A percentile compares a stretch with the other conserved stretches of the same genome.
Evolutionary conservation across 1,284 basidiomycete species (phyloP).

Genomic region (Pascua sp.): DNA sequence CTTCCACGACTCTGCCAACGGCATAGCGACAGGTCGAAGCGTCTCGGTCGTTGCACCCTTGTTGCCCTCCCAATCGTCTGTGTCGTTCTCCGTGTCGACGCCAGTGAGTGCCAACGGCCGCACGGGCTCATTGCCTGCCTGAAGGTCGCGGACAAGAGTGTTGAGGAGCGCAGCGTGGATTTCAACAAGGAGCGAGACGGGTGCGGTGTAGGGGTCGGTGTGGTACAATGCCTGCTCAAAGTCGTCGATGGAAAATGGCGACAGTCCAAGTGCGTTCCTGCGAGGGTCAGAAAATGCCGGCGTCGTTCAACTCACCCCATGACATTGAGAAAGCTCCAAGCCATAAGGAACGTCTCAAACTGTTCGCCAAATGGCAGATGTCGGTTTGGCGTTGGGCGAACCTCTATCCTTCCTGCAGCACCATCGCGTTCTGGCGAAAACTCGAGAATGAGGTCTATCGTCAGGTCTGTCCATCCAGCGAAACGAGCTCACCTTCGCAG

Average conservation of each 20-base stretch:
- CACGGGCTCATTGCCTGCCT: conserved; percentile 29
- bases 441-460: conserved; percentile 70
- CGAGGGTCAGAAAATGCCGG: too few relatives aligned
- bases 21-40: conserved; percentile 34
- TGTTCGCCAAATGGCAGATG: conserved; percentile 71
- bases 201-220: conserved; percentile 59
- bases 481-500: conserved; percentile 51
- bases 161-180: conserved; percentile 86
- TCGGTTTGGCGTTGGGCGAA: conserved; percentile 62
- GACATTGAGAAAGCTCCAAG: conserved; percentile 88
- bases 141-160: conserved; percentile 70
- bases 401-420: conserved; percentile 43
- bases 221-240: conserved; percentile 85
- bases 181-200: conserved; percentile 76
- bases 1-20: conserved; percentile 32
- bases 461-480: conserved; percentile 15
- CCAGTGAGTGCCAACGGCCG: conserved; percentile 32
- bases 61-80: conserved; percentile 46
- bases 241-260: conserved; percentile 90
- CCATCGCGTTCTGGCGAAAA: conserved; percentile 65
- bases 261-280: conserved; percentile 76
- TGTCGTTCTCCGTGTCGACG: conserved; percentile 32
- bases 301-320: conserved; percentile 56
- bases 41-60: conserved; percentile 47
- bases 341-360: conserved; percentile 81